A percentile compares a stretch with the other conserved stretches of the same genome.
Evolutionary conservation across 169 alveolate species (phyloP).

Genomic region (Plasmodium reichenowi): DNA sequence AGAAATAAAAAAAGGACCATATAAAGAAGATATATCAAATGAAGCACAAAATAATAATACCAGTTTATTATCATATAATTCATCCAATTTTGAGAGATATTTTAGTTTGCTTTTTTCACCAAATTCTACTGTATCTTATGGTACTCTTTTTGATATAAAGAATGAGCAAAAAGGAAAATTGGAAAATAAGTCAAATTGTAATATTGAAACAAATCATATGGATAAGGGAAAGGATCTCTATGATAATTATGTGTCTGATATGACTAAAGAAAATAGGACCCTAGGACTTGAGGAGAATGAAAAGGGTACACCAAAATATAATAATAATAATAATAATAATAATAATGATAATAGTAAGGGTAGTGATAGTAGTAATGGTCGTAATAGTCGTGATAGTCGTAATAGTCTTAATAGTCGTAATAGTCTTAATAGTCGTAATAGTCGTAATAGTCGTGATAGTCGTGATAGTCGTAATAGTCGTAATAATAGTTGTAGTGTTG

Average conservation of each 20-base stretch:
- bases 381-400: not conserved
- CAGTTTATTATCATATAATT: slow-evolving; percentile 12
- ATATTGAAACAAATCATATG: not conserved
- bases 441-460: not conserved
- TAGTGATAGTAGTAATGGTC: not conserved
- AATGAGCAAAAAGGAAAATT: not conserved
- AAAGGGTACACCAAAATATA: no score
- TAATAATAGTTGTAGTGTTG: not conserved
- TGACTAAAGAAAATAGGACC: no score
- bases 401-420: no score
- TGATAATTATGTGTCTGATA: not conserved
- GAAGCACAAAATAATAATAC: not conserved
- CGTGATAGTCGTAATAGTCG: not conserved
- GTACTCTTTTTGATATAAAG: slow-evolving; percentile 39
- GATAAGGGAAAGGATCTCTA: not conserved
- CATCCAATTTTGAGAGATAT: slow-evolving; percentile 67
- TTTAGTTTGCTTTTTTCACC: slow-evolving; percentile 40
- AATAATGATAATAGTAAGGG: not conserved
- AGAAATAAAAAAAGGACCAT: not conserved
- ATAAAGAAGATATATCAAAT: not conserved
- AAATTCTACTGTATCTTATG: slow-evolving; percentile 19
- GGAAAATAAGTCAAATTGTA: not conserved
- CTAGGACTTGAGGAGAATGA: no score
- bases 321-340: not conserved
- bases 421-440: no score